Evolutionary conservation across 139 green algal species (phyloP).

Genomic region (Eudorina sp.): DNA sequence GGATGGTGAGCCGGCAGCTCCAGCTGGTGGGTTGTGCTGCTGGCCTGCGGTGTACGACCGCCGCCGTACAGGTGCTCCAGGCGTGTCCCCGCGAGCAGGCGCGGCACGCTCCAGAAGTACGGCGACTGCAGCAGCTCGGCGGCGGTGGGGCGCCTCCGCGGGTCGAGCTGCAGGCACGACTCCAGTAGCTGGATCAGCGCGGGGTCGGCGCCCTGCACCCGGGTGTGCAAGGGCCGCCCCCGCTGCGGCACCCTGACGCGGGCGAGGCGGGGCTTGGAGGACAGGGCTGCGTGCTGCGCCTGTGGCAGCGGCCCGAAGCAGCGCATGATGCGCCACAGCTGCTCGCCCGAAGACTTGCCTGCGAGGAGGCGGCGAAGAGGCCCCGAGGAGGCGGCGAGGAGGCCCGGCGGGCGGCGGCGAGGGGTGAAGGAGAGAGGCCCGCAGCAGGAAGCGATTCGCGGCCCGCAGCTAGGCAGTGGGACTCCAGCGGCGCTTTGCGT

Average conservation of each 20-base stretch:
- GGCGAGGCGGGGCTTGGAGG: neutral
- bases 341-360: slow-evolving; percentile 71
- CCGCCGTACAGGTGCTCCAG: neutral
- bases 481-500: too few species aligned
- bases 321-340: slow-evolving; percentile 82
- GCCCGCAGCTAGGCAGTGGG: too few species aligned
- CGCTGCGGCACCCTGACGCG: neutral
- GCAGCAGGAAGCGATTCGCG: too few species aligned
- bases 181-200: slow-evolving; percentile 27
- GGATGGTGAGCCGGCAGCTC: too few species aligned
- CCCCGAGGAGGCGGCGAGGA: too few species aligned
- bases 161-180: slow-evolving; percentile 27
- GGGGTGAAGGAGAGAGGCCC: too few species aligned
- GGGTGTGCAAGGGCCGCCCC: neutral
- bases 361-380: neutral
- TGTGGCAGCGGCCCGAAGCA: slow-evolving; percentile 64
- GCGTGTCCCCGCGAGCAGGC: neutral
- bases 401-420: too few species aligned
- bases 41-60: too few species aligned
- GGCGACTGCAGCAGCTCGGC: slow-evolving; percentile 18
- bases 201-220: neutral
- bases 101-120: slow-evolving; percentile 30
- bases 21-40: too few species aligned
- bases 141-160: neutral
- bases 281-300: slow-evolving; percentile 52